phyloP scores from a whole-genome alignment of 305 asterid species.

The Solanum hybrid region DNA sequence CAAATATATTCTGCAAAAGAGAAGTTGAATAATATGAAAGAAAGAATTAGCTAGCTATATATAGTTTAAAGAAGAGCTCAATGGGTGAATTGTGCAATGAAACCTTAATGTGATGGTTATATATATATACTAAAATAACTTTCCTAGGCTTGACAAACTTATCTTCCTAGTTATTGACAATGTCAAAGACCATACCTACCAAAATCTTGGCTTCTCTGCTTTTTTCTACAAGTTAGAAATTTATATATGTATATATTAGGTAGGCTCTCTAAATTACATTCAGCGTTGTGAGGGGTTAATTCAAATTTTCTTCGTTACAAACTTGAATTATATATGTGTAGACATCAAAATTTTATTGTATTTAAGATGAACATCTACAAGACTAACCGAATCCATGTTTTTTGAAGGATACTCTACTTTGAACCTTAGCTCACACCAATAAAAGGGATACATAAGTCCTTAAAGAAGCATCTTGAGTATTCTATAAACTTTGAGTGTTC shows the following conservation, averaged over 20 bases:
- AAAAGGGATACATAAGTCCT: background rate
- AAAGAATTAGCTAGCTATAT: background rate
- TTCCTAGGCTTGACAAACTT: background rate
- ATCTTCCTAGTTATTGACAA: slow-evolving; percentile 2
- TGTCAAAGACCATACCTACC: background rate
- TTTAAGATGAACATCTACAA: background rate
- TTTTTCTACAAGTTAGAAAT: background rate
- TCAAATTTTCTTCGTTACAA: background rate
- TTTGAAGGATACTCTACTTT: background rate
- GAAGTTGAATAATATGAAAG: background rate
- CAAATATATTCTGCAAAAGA: slow-evolving; percentile 2
- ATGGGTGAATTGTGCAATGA: slow-evolving; percentile 3
- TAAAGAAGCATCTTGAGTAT: background rate
- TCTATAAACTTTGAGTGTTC: background rate
- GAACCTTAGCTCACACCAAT: background rate
- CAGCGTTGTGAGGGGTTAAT: background rate
- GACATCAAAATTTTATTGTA: background rate
- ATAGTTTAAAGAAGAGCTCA: background rate
- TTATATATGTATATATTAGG: background rate
- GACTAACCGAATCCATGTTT: background rate
- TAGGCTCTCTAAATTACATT: background rate
- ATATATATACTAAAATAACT: background rate
- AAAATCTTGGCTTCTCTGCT: background rate
- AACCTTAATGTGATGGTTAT: background rate
- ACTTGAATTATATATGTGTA: background rate